Evolutionary conservation across 1,284 basidiomycete species (phyloP).

Genomic region (Heimioporus retisporus): DNA sequence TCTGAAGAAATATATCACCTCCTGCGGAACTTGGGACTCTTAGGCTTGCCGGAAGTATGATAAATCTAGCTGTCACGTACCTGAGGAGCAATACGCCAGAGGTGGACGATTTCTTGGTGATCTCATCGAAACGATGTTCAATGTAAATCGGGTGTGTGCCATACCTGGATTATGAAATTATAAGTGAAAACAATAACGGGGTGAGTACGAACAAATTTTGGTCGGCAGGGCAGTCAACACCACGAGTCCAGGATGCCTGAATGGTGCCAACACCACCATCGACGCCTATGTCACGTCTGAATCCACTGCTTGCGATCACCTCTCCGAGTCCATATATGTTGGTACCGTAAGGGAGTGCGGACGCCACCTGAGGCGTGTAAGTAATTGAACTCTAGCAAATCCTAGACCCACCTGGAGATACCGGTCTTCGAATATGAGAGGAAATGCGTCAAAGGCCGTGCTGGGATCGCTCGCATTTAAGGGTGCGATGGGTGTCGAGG

Average conservation of each 20-base stretch:
- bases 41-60: neutral
- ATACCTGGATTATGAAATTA: constrained; percentile 48
- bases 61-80: constrained; percentile 37
- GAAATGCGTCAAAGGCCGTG: constrained; percentile 64
- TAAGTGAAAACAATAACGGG: constrained; percentile 3
- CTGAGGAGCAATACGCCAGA: constrained; percentile 77
- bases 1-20: constrained; percentile 69
- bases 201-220: constrained; percentile 58
- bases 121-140: constrained; percentile 65
- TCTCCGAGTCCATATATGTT: constrained; percentile 86
- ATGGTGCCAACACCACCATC: constrained; percentile 63
- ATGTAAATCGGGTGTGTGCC: constrained; percentile 77
- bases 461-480: constrained; percentile 56
- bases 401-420: constrained; percentile 58
- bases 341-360: constrained; percentile 67
- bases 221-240: constrained; percentile 65
- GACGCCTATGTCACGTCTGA: constrained; percentile 68
- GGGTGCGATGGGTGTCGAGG: constrained; percentile 61
- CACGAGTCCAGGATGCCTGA: constrained; percentile 77
- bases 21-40: constrained; percentile 54
- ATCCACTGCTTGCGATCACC: constrained; percentile 71
- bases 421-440: constrained; percentile 79
- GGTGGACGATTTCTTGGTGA: constrained; percentile 58
- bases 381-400: neutral
- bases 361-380: constrained; percentile 59